Evolutionary conservation across 345 rosid species (phyloP).

Genomic region (Triadica sebifera): DNA sequence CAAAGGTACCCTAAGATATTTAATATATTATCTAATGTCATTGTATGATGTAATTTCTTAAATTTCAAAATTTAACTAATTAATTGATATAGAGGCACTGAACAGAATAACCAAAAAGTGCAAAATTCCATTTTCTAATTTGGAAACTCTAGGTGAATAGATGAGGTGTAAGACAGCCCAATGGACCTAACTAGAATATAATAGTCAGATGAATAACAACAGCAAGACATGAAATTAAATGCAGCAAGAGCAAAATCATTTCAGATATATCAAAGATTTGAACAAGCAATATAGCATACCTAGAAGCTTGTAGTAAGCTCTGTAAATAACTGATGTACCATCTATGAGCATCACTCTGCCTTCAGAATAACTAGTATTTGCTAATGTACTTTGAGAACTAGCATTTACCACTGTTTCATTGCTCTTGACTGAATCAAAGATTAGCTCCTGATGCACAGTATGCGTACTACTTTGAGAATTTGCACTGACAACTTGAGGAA

Average conservation of each 20-base stretch:
- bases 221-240: neutral
- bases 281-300: conserved; percentile 40
- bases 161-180: neutral
- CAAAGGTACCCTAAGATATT: neutral
- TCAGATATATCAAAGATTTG: neutral
- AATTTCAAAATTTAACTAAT: neutral
- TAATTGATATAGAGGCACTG: neutral
- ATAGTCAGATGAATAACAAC: neutral
- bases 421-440: conserved; percentile 26
- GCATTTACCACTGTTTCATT: conserved; percentile 38
- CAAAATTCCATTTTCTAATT: neutral
- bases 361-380: conserved; percentile 34
- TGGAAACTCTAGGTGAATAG: neutral
- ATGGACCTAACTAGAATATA: neutral
- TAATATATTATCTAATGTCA: neutral
- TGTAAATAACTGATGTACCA: conserved; percentile 86
- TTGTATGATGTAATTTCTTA: neutral
- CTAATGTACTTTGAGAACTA: conserved; percentile 8
- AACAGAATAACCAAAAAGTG: neutral
- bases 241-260: neutral
- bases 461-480: conserved; percentile 24
- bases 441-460: conserved; percentile 22
- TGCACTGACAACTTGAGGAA: conserved; percentile 32
- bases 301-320: conserved; percentile 94
- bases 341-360: conserved; percentile 93